phyloP scores from a whole-genome alignment of 441 rosid genomes.

The Erysimum pusillum region DNA sequence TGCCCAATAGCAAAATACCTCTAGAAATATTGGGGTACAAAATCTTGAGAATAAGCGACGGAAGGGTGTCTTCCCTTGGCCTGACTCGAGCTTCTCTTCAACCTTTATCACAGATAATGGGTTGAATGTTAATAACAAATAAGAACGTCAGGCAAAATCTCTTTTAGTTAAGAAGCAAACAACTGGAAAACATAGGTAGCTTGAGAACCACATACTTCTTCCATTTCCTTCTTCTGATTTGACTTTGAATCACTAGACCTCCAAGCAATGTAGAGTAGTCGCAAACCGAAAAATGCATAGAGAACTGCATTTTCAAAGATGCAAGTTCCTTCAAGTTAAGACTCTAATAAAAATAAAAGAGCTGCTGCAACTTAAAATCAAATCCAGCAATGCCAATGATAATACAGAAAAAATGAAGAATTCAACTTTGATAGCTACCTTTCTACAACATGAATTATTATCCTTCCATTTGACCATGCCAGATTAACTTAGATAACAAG shows the following conservation, averaged over 20 bases:
- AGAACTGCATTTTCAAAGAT: conserved; percentile 65
- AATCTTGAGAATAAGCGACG: conserved; percentile 95
- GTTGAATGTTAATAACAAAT: neutral
- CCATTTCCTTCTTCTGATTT: conserved; percentile 94
- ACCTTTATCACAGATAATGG: conserved; percentile 58
- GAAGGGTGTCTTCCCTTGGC: conserved; percentile 80
- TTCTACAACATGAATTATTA: neutral
- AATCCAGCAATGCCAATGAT: neutral
- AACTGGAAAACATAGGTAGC: conserved; percentile 2
- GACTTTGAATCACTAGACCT: conserved; percentile 87
- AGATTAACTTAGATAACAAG: conserved; percentile 16
- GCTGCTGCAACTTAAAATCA: conserved; percentile 18
- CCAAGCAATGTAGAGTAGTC: conserved; percentile 98
- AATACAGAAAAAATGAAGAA: conserved; percentile 5
- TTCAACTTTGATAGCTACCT: neutral
- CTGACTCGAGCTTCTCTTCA: conserved; percentile 95
- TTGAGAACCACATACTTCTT: conserved; percentile 70
- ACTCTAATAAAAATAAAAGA: conserved; percentile 2
- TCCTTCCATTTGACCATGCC: neutral
- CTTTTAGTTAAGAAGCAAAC: neutral
- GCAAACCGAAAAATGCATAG: conserved; percentile 89
- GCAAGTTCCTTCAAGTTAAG: conserved; percentile 9
- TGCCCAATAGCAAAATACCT: conserved; percentile 55
- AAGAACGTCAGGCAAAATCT: neutral
- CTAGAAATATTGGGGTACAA: conserved; percentile 95